These are phyloP conservation scores for Aspergillus japonicus DNA, from an alignment of 2,329 filamentous ascomycete species.

Conservation along the genomic window DNA sequence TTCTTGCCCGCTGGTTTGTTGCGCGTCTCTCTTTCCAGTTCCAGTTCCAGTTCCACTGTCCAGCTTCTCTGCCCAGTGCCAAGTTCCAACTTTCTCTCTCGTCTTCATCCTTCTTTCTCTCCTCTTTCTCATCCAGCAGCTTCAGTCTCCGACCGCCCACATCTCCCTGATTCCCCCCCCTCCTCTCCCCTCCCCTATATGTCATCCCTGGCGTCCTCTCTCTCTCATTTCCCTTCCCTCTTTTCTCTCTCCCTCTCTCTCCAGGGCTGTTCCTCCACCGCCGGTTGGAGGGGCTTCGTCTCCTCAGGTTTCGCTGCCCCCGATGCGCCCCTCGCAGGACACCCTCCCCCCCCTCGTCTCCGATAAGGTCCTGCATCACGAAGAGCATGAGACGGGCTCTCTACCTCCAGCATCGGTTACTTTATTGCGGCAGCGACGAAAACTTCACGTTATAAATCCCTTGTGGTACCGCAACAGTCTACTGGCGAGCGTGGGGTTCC, in stretches of 20 bases:
- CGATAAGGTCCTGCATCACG: constrained; percentile 5
- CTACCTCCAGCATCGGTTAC: neutral
- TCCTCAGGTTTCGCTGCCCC: constrained; percentile 3
- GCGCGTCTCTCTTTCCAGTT: neutral
- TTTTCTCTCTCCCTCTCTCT: neutral
- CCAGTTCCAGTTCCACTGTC: too few species aligned
- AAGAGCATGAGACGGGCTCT: constrained; percentile 1
- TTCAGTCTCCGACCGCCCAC: neutral
- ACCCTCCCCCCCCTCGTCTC: constrained; percentile 2
- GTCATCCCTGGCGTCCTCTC: neutral
- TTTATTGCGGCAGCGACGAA: neutral
- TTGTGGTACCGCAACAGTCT: constrained; percentile 35
- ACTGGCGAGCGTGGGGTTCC: constrained; percentile 46
- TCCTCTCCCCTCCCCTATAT: neutral
- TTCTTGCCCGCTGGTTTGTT: neutral
- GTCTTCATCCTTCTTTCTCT: neutral
- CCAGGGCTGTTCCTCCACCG: neutral
- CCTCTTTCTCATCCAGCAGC: neutral
- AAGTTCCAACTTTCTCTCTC: neutral
- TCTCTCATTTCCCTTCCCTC: neutral
- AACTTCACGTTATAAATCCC: constrained; percentile 17
- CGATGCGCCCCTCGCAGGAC: constrained; percentile 6
- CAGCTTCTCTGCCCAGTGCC: neutral
- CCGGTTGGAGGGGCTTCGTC: constrained; percentile 1
- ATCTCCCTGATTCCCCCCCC: neutral